A percentile compares a stretch with the other conserved stretches of the same genome.
Conservation (phyloP, 371 early-diverging fungal species). For the Blakeslea trispora region DNA sequence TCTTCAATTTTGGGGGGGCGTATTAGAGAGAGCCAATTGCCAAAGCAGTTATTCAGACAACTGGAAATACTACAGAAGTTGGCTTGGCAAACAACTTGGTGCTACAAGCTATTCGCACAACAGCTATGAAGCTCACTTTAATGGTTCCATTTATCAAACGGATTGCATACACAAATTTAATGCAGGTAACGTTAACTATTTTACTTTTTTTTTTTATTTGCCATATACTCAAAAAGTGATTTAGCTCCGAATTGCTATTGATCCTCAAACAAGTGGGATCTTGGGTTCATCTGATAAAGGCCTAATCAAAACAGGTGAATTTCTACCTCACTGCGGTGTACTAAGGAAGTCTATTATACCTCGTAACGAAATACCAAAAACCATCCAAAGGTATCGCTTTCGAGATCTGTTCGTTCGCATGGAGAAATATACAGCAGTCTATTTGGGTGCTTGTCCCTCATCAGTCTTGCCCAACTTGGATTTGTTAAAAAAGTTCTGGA, state of each 20-base stretch:
- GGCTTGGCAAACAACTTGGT: neutral
- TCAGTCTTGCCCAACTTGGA: neutral
- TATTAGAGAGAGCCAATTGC: constrained; percentile 21
- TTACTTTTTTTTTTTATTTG: neutral
- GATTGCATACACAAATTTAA: constrained; percentile 10
- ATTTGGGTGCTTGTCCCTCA: constrained; percentile 8
- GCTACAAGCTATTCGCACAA: too few relatives aligned
- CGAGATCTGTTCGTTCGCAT: constrained; percentile 3
- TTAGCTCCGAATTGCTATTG: constrained; percentile 1
- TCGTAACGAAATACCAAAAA: neutral
- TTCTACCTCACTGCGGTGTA: constrained; percentile 16
- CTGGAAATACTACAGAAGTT: constrained; percentile 14
- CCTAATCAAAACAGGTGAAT: constrained; percentile 16
- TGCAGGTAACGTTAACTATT: constrained; percentile 15
- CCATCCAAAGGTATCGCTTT: constrained; percentile 3
- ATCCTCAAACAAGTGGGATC: constrained; percentile 4
- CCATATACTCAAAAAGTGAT: neutral
- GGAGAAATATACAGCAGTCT: neutral
- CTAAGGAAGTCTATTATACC: constrained; percentile 10
- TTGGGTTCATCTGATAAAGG: constrained; percentile 21
- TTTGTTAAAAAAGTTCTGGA: constrained; percentile 17
- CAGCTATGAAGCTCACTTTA: neutral
- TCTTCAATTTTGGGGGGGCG: too few relatives aligned
- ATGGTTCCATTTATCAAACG: constrained; percentile 15
- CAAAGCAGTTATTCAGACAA: constrained; percentile 14